Conservation (phyloP, 139 green algal genomes). For the Trebouxia sp. region DNA sequence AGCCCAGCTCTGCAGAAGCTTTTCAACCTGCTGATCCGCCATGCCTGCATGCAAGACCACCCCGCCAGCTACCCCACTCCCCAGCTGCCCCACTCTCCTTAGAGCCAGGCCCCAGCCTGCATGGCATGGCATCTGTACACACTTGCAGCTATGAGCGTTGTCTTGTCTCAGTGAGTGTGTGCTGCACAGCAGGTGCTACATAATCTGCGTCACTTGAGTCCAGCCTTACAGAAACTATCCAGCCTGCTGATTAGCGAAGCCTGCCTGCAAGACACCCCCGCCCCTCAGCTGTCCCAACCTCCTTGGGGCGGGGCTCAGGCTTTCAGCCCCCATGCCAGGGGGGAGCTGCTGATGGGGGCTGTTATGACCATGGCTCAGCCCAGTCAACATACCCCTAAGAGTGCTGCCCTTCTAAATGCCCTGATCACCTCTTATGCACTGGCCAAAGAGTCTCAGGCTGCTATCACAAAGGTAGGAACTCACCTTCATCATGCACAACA, state of each 20-base stretch:
- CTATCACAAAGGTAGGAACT: conserved; percentile 11
- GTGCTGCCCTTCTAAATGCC: background rate
- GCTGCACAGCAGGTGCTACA: background rate
- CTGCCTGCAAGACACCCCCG: conserved; percentile 34
- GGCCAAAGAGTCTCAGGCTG: background rate
- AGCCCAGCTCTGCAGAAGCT: too few relatives aligned
- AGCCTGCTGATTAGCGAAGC: conserved; percentile 48
- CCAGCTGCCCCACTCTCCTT: too few relatives aligned
- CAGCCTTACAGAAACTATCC: conserved; percentile 34
- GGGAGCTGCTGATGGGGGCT: conserved; percentile 59
- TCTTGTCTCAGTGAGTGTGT: background rate
- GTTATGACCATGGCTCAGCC: conserved; percentile 47
- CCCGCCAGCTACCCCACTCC: too few relatives aligned
- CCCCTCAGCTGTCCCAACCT: background rate
- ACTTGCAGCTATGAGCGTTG: too few relatives aligned
- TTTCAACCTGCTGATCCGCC: too few relatives aligned
- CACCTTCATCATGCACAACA: too few relatives aligned
- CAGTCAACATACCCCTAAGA: conserved; percentile 6
- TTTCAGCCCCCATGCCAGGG: conserved; percentile 17
- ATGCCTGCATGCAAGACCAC: too few relatives aligned
- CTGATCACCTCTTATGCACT: background rate
- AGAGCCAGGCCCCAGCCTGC: too few relatives aligned
- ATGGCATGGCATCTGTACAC: too few relatives aligned
- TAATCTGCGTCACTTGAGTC: conserved; percentile 14
- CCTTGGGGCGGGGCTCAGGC: background rate